phyloP scores from a whole-genome alignment of 306 rosid species.

The Prunus armeniaca region DNA sequence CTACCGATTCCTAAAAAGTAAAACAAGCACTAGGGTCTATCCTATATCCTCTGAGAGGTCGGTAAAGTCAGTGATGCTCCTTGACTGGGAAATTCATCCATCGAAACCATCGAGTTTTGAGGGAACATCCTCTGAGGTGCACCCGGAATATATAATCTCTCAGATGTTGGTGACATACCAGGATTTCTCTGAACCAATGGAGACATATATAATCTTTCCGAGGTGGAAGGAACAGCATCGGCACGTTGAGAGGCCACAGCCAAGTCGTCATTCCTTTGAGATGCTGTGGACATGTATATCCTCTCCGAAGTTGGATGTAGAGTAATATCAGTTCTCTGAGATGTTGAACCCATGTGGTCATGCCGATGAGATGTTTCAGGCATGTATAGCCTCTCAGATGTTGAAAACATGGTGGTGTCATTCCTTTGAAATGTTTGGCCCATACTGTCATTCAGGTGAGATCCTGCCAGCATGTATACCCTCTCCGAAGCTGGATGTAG shows the following conservation, averaged over 20 bases:
- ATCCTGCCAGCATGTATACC: conserved; percentile 26
- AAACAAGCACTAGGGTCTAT: conserved; percentile 3
- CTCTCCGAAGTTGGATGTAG: conserved; percentile 40
- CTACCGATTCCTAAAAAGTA: conserved; percentile 3
- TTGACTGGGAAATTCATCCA: conserved; percentile 53
- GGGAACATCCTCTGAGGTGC: conserved; percentile 43
- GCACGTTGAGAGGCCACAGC: conserved; percentile 32
- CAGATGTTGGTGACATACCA: conserved; percentile 22
- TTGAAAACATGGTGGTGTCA: conserved; percentile 27
- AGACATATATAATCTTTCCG: conserved; percentile 40
- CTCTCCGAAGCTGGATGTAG: conserved; percentile 26
- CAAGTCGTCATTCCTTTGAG: conserved; percentile 40
- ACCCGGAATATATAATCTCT: conserved; percentile 40
- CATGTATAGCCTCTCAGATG: conserved; percentile 38
- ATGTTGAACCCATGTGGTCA: conserved; percentile 32
- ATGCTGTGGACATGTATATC: conserved; percentile 35
- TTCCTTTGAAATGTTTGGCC: conserved; percentile 28
- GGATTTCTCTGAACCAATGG: conserved; percentile 37
- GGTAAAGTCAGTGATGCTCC: conserved; percentile 39
- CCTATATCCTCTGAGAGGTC: conserved; percentile 40
- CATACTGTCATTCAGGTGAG: conserved; percentile 36
- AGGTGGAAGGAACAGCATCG: conserved; percentile 34
- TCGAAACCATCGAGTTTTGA: conserved; percentile 43
- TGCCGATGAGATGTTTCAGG: conserved; percentile 24
- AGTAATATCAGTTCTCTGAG: conserved; percentile 40